phyloP scores from a whole-genome alignment of 176 grass and related monocot genomes.

The Ensete ventricosum region DNA sequence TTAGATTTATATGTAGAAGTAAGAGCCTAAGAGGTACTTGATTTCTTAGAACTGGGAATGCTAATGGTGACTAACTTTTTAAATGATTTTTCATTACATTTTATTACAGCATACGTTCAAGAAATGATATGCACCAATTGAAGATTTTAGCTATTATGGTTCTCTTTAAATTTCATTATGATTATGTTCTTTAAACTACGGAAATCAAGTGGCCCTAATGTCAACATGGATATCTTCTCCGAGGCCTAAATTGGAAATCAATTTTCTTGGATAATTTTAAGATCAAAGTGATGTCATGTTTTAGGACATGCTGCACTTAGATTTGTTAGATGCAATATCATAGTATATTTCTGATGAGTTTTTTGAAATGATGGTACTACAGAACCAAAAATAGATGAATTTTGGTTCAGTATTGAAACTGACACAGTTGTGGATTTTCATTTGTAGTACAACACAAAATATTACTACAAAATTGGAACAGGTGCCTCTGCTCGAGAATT shows the following conservation, averaged over 20 bases:
- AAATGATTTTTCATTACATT: not conserved
- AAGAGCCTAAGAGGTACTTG: not conserved
- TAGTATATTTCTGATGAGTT: not conserved
- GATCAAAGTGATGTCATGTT: too few species aligned
- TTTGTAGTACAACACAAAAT: slow-evolving; percentile 73
- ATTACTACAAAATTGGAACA: slow-evolving; percentile 85
- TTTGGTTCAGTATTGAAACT: not conserved
- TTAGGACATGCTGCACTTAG: too few species aligned
- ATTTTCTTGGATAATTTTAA: too few species aligned
- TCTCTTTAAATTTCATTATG: too few species aligned
- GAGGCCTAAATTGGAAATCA: too few species aligned
- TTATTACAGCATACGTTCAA: not conserved
- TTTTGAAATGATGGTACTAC: not conserved
- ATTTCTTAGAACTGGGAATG: not conserved
- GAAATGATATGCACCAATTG: too few species aligned
- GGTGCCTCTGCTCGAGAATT: slow-evolving; percentile 69
- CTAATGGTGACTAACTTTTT: not conserved
- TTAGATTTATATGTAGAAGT: not conserved
- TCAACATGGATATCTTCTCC: too few species aligned
- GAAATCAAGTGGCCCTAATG: too few species aligned
- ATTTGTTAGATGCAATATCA: too few species aligned
- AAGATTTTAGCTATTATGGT: too few species aligned
- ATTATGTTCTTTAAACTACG: too few species aligned
- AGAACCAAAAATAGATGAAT: not conserved
- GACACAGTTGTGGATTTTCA: not conserved